Evolutionary conservation across 1,139 yeast genomes (phyloP), one percentile per base, ranked within the genome.

Genomic region (Pichia cactophila): DNA sequence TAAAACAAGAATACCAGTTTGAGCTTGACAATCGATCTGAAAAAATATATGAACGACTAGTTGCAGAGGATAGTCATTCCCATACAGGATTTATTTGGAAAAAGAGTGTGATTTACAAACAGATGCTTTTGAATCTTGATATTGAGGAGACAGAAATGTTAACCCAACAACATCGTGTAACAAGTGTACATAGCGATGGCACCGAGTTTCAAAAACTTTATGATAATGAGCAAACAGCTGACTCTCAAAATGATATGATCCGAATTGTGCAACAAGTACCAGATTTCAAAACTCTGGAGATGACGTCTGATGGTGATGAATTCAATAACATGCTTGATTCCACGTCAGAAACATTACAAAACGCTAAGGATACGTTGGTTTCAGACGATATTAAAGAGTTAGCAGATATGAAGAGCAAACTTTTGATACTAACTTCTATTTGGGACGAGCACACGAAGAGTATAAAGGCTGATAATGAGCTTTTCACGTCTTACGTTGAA

Each of bases 401-500:
- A 36, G 40, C 37, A 0, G 52, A 54, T 8, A 28, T 56, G 5
- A 61, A 61, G 42, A 43, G 48, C 7, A 51, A 57, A 29, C 47
- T 63, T 14, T 37, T 60, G 7, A 42, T 47, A 26, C 37, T 62
- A 6, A 50, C 57, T 1, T 50, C 60, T 29, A 50, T 57, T 7
- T 63, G 67, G 67, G 49, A 52, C 37, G 51, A 58, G 33, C 49
- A 56, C 37, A 42, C 50, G 29, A 53, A 50, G 2, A 61, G 57
- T 2, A 37, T 57, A 8, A 52, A 54, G 36, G 56, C 37, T 9
- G 69, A 65, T 45, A 63, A 63, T 46, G 57, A 52, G 4, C 38
- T 65, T 16, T 65, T 62, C 46, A 57, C 67, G 1, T 56, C 62
- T 8, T 65, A 65, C 49, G 62, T 65, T 43, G 68, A 64, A 46